Evolutionary conservation across 2,329 filamentous ascomycete genomes (phyloP).

Genomic region (Colletotrichum cuscutae): DNA sequence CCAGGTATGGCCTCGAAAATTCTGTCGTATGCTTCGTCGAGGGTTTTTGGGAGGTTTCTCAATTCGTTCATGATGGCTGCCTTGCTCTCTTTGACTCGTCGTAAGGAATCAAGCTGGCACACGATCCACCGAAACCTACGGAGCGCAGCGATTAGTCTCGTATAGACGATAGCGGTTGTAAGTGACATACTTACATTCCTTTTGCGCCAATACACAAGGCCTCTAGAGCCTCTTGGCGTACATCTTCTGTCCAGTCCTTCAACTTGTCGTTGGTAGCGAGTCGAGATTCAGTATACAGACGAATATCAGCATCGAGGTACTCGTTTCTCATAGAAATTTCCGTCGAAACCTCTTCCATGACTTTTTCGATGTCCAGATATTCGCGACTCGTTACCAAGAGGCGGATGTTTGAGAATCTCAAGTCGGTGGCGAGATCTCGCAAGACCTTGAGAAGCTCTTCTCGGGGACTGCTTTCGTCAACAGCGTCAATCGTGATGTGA

Average conservation of each 20-base stretch:
- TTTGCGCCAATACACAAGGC: background rate
- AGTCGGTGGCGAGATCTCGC: background rate
- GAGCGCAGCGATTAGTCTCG: background rate
- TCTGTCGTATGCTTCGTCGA: background rate
- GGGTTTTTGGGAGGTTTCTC: background rate
- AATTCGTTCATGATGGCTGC: background rate
- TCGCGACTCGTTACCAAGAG: background rate
- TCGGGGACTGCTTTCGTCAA: background rate
- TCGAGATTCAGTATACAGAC: accelerated
- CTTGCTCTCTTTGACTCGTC: background rate
- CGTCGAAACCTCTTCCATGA: background rate
- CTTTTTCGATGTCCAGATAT: background rate
- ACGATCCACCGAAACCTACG: slow-evolving; percentile 12
- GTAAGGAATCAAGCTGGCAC: background rate
- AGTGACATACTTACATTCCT: background rate
- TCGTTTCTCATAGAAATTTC: background rate
- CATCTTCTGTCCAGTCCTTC: background rate
- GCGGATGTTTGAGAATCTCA: background rate
- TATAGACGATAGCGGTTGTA: accelerated
- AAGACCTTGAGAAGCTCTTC: background rate
- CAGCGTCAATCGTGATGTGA: accelerated
- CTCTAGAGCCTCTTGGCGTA: background rate
- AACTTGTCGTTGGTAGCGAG: accelerated
- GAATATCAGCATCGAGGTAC: background rate
- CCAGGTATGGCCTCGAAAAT: background rate